A percentile compares a stretch with the other conserved stretches of the same genome.
phyloP scores from a whole-genome alignment of 805 yeast genomes.

The Kuraishia ogatae region DNA sequence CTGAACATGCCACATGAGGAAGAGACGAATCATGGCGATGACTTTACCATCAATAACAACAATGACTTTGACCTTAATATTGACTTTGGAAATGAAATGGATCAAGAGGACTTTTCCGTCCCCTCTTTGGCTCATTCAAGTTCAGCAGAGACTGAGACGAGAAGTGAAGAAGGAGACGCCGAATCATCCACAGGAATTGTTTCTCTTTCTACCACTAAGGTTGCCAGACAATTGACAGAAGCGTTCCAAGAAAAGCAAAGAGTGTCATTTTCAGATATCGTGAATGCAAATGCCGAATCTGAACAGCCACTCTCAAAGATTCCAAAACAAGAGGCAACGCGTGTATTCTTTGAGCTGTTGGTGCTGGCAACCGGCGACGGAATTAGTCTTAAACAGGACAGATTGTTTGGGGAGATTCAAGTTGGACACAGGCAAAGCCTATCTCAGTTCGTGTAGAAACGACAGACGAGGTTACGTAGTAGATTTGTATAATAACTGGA shows the following conservation, averaged over 20 bases:
- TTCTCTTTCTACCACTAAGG: constrained; percentile 41
- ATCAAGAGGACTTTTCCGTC: background rate
- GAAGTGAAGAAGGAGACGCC: constrained; percentile 15
- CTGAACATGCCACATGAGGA: constrained; percentile 7
- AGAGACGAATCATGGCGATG: constrained; percentile 9
- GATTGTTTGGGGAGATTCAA: constrained; percentile 50
- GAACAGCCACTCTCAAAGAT: constrained; percentile 26
- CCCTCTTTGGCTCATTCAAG: constrained; percentile 1
- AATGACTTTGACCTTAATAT: constrained; percentile 11
- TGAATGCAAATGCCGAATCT: constrained; percentile 26
- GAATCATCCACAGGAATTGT: constrained; percentile 20
- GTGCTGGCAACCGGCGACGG: constrained; percentile 77
- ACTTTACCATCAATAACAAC: constrained; percentile 1
- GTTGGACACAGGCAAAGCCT: constrained; percentile 18
- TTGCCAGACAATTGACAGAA: constrained; percentile 38
- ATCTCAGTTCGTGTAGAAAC: constrained; percentile 1
- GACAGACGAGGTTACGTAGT: background rate
- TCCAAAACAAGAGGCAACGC: constrained; percentile 52
- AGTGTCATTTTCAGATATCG: constrained; percentile 28
- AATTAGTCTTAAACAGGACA: constrained; percentile 50
- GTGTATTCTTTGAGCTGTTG: constrained; percentile 72
- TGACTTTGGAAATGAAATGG: constrained; percentile 11
- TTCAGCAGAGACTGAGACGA: constrained; percentile 14
- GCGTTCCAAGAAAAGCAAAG: constrained; percentile 14
- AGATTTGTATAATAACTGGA: background rate